Percentiles rank a stretch among this genome's conserved stretches.
Conservation (phyloP, 2,329 filamentous ascomycete species). For the Zymoseptoria crescenta region DNA sequence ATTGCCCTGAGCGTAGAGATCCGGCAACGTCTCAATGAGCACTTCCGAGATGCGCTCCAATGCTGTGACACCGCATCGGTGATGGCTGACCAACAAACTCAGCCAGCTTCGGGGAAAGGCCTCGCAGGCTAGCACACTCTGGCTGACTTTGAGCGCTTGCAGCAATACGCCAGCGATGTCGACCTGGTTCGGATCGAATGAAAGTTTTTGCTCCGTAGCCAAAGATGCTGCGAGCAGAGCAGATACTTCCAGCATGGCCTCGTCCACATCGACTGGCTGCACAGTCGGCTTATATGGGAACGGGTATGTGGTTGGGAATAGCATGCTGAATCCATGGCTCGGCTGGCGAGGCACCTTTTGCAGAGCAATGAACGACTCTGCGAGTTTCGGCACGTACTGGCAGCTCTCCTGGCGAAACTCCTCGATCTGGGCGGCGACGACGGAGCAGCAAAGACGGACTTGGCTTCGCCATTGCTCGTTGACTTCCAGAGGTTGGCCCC, state of each 20-base stretch:
- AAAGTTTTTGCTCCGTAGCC: slow-evolving; percentile 22
- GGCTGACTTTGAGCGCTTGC: slow-evolving; percentile 73
- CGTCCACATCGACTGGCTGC: slow-evolving; percentile 50
- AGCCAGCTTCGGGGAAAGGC: slow-evolving; percentile 87
- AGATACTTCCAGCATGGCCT: slow-evolving; percentile 79
- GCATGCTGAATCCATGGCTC: slow-evolving; percentile 62
- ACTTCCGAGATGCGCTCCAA: slow-evolving; percentile 75
- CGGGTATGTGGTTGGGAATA: slow-evolving; percentile 85
- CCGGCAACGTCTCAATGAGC: slow-evolving; percentile 71
- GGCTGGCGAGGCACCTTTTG: slow-evolving; percentile 54
- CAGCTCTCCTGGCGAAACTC: slow-evolving; percentile 73
- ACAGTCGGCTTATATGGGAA: slow-evolving; percentile 68
- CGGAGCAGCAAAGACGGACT: slow-evolving; percentile 85
- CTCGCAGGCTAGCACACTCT: slow-evolving; percentile 80
- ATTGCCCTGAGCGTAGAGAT: slow-evolving; percentile 77
- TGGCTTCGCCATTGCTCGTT: slow-evolving; percentile 88
- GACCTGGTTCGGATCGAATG: slow-evolving; percentile 41
- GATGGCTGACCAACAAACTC: slow-evolving; percentile 66
- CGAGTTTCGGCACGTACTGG: slow-evolving; percentile 82
- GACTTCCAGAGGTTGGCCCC: slow-evolving; percentile 64
- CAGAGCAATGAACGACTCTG: slow-evolving; percentile 79
- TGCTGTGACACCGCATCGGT: slow-evolving; percentile 66
- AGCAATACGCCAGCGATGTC: slow-evolving; percentile 69
- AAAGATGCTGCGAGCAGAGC: slow-evolving; percentile 66
- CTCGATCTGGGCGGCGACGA: slow-evolving; percentile 75